These are phyloP conservation scores for Cercospora beticola DNA, from an alignment of 2,329 filamentous ascomycete species.

Conservation along the genomic window DNA sequence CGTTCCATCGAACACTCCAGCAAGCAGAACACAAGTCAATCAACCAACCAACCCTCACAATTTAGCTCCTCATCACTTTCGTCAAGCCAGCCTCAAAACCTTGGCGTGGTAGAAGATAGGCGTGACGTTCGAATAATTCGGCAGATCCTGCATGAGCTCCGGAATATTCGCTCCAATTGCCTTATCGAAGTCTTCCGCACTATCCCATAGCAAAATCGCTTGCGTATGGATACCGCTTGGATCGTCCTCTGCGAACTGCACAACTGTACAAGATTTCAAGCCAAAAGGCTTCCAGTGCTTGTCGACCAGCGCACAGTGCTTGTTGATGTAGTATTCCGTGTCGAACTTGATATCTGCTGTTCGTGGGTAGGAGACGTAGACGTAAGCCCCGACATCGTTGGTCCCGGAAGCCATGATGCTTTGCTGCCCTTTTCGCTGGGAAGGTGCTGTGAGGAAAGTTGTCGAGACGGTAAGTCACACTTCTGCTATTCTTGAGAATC, in stretches of 20 bases:
- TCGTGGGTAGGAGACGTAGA: slow-evolving; percentile 38
- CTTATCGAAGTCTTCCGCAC: slow-evolving; percentile 21
- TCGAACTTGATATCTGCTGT: slow-evolving; percentile 41
- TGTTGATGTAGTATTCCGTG: slow-evolving; percentile 48
- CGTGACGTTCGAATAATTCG: slow-evolving; percentile 25
- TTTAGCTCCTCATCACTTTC: too few species aligned
- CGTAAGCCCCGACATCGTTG: slow-evolving; percentile 2
- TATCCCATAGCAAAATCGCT: slow-evolving; percentile 27
- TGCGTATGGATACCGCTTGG: slow-evolving; percentile 23
- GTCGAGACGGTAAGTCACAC: neutral
- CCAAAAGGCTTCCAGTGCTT: slow-evolving; percentile 41
- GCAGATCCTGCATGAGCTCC: slow-evolving; percentile 24
- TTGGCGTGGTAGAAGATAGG: slow-evolving; percentile 18
- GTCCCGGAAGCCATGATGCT: neutral
- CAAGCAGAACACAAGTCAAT: neutral
- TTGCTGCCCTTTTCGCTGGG: too few species aligned
- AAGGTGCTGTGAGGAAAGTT: neutral
- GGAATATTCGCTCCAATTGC: slow-evolving; percentile 24
- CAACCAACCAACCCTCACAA: neutral
- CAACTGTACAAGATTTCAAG: slow-evolving; percentile 35
- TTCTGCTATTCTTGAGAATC: neutral
- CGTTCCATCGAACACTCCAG: neutral
- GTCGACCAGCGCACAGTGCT: slow-evolving; percentile 46
- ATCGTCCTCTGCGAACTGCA: slow-evolving; percentile 23
- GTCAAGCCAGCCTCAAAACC: slow-evolving; percentile 12